These are phyloP conservation scores for Kodamaea leandrae DNA, from an alignment of 805 yeast genomes.

Conservation along the genomic window DNA sequence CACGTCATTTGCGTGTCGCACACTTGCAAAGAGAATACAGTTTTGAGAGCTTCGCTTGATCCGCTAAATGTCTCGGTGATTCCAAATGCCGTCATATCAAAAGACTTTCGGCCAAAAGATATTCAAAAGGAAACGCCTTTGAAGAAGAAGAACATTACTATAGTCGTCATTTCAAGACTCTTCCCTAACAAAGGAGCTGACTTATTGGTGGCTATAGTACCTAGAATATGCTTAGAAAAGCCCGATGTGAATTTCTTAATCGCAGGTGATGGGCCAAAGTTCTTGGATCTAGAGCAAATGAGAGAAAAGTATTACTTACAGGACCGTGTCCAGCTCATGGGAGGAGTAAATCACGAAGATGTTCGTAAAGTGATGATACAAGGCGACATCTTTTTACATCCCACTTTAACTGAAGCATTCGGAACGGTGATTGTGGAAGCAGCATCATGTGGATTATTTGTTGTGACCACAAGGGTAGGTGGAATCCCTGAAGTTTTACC, in stretches of 20 bases:
- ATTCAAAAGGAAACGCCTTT: constrained; percentile 4
- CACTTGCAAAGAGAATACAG: constrained; percentile 95
- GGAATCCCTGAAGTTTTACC: constrained; percentile 98
- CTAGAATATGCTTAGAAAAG: constrained; percentile 66
- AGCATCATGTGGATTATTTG: constrained; percentile 89
- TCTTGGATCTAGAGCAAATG: constrained; percentile 92
- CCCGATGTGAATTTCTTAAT: constrained; percentile 72
- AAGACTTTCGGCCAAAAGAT: constrained; percentile 63
- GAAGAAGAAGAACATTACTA: constrained; percentile 51
- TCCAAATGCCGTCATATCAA: constrained; percentile 91
- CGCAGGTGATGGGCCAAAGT: constrained; percentile 98
- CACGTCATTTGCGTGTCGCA: constrained; percentile 96
- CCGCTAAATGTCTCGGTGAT: constrained; percentile 82
- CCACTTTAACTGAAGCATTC: constrained; percentile 94
- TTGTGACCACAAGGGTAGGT: constrained; percentile 94
- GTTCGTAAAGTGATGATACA: constrained; percentile 90
- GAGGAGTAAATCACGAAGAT: constrained; percentile 86
- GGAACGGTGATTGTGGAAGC: constrained; percentile 98
- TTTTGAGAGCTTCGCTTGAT: constrained; percentile 76
- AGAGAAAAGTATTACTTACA: constrained; percentile 82
- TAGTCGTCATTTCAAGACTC: constrained; percentile 86
- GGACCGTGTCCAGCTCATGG: constrained; percentile 80
- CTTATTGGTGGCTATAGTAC: constrained; percentile 77
- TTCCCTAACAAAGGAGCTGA: constrained; percentile 98
- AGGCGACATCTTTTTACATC: constrained; percentile 92